Conservation (phyloP, 495 filamentous ascomycete species). For the Chlorociboria aeruginascens region DNA sequence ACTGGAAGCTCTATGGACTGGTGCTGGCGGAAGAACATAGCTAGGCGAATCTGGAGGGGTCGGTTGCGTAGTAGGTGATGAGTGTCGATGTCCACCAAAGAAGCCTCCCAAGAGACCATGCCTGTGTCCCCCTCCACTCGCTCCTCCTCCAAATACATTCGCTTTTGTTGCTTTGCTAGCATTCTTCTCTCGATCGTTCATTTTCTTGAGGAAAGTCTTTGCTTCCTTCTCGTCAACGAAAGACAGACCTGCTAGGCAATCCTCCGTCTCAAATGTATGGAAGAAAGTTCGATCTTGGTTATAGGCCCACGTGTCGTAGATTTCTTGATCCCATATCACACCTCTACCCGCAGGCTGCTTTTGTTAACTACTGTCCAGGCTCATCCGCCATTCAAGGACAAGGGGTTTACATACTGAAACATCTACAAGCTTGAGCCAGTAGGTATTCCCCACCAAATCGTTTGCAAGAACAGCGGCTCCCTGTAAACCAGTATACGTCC, state of each 20-base stretch:
- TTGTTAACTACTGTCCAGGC: background rate
- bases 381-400: background rate
- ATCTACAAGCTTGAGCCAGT: conserved; percentile 95
- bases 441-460: conserved; percentile 87
- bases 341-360: conserved; percentile 64
- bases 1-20: conserved; percentile 23
- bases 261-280: conserved; percentile 90
- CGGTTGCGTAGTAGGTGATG: conserved; percentile 36
- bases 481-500: conserved; percentile 89
- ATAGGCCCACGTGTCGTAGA: conserved; percentile 88
- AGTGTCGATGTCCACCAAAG: conserved; percentile 58
- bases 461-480: conserved; percentile 90
- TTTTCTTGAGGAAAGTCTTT: conserved; percentile 85
- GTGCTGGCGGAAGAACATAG: conserved; percentile 36
- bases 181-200: conserved; percentile 88
- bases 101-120: conserved; percentile 50
- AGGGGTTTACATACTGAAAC: conserved; percentile 58
- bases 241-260: conserved; percentile 77
- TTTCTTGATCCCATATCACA: conserved; percentile 97
- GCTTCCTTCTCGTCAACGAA: conserved; percentile 97
- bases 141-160: conserved; percentile 60
- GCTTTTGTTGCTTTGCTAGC: conserved; percentile 72
- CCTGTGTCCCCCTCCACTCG: conserved; percentile 29
- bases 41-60: conserved; percentile 34
- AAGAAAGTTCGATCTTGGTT: conserved; percentile 96